phyloP scores from a whole-genome alignment of 1,284 basidiomycete species.

The Schizopora paradoxa region DNA sequence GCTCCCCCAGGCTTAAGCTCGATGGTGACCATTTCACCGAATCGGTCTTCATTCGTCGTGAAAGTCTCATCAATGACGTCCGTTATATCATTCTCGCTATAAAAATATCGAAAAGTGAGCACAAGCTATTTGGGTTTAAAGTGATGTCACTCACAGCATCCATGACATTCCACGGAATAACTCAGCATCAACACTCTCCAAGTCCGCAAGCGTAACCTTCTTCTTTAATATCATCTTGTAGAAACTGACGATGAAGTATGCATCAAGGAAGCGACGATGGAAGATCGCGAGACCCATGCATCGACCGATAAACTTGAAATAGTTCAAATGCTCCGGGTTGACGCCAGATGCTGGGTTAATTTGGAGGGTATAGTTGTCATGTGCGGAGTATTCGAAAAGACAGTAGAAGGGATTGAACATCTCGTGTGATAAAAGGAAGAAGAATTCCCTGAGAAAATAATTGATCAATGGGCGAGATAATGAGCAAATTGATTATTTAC shows the following conservation, averaged over 20 bases:
- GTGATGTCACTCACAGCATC: constrained; percentile 67
- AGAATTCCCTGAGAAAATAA: constrained; percentile 47
- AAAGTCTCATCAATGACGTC: constrained; percentile 95
- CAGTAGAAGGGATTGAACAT: constrained; percentile 97
- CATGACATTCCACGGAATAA: constrained; percentile 86
- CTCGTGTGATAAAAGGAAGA: constrained; percentile 93
- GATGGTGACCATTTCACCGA: constrained; percentile 93
- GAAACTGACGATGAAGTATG: constrained; percentile 95
- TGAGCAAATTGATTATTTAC: constrained; percentile 36
- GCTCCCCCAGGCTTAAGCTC: constrained; percentile 88
- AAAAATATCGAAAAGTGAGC: constrained; percentile 16
- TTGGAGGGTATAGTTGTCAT: constrained; percentile 95
- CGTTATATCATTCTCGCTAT: constrained; percentile 91
- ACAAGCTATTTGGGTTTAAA: background rate
- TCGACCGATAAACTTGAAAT: constrained; percentile 96
- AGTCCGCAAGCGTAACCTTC: constrained; percentile 78
- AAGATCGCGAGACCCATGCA: constrained; percentile 91
- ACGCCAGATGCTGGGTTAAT: constrained; percentile 94
- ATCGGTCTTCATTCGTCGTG: constrained; percentile 91
- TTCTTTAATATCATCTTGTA: constrained; percentile 98
- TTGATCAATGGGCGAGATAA: constrained; percentile 7
- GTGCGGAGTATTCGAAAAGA: constrained; percentile 93
- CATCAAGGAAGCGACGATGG: constrained; percentile 93
- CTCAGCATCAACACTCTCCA: constrained; percentile 86
- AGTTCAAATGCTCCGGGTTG: constrained; percentile 95